A percentile compares a stretch with the other conserved stretches of the same genome.
These are phyloP conservation scores for Epichloe glyceriae DNA, from an alignment of 2,329 filamentous ascomycete species.

Conservation along the genomic window DNA sequence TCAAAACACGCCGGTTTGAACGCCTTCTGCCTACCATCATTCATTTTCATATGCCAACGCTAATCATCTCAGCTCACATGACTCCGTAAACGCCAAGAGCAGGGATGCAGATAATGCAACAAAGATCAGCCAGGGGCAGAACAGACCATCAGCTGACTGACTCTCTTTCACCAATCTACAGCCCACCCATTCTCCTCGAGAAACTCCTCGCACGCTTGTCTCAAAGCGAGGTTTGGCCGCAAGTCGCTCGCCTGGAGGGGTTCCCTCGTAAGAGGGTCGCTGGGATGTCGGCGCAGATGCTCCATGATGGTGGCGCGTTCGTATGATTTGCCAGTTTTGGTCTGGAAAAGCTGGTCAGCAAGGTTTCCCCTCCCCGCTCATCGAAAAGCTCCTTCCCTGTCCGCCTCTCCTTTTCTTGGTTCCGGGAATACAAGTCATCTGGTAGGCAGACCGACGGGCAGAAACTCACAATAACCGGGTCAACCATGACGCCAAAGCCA, in stretches of 20 bases:
- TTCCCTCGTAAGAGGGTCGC: constrained; percentile 75
- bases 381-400: neutral
- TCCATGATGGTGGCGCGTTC: constrained; percentile 77
- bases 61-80: neutral
- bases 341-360: constrained; percentile 26
- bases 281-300: constrained; percentile 61
- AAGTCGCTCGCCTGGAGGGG: constrained; percentile 56
- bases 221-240: constrained; percentile 68
- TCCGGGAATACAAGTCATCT: no score
- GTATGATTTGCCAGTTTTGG: constrained; percentile 80
- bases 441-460: no score
- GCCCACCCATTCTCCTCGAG: constrained; percentile 82
- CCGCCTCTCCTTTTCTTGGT: no score
- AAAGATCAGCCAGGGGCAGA: no score
- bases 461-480: constrained; percentile 45
- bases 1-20: neutral
- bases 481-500: constrained; percentile 59
- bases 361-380: neutral
- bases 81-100: neutral
- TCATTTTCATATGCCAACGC: neutral
- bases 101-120: neutral
- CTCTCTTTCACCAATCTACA: constrained; percentile 61
- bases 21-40: neutral
- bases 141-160: no score
- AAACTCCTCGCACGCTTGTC: constrained; percentile 74